Base-by-base conservation (phyloP, 2,329 filamentous ascomycete species). In the Clarireedia monteithiana region DNA sequence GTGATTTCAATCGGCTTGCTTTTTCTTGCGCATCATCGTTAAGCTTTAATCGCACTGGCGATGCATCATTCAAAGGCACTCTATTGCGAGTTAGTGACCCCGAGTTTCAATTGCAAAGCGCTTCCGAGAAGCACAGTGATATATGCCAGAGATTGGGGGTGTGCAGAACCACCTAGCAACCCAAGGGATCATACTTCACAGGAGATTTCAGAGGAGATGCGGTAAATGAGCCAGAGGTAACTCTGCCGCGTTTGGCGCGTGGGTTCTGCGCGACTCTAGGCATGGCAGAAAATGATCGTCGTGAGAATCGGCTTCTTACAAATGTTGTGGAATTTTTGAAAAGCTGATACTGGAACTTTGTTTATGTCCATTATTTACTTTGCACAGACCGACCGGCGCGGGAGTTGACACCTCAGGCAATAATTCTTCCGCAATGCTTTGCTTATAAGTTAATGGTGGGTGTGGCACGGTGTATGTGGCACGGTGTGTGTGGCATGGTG, bases 21-120 rank as follows among this genome's bases (percentile, higher is more conserved):
- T 95, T 96, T 74, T 99, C 94, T 65, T 86, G 84, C 59, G 83
- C 85, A 77, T 99, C 94, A 75, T 99, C 94, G 75, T 97, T 97
- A 36, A 55, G 53, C 20, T 49, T 30, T 49, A 55, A 40, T 73
- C 95, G 95, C 74, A 97, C 94, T 64, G 86, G 84, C 58, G 83
- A 85, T 77, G 99, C 94, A 75, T 99, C 94, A 75, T 97, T 97
- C 60, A 99, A 82, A 38, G 94, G 91, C 58, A 99, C 95, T 70
- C 90, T 95, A 66, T 47, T 51, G 39, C 14, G 30, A 38, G 42
- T 62, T 57, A 57, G 47, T 26, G 48, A 26, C 40, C 4, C 40
- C 36, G 34, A 47, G 14, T n/a, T 7, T 48, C 17, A 39, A 27
- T 17, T 44, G 14, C 27, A 30, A 47, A 50, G 34, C 24, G 40